Evolutionary conservation across 371 early-diverging fungal genomes (phyloP).

Genomic region (Mortierella sp.): DNA sequence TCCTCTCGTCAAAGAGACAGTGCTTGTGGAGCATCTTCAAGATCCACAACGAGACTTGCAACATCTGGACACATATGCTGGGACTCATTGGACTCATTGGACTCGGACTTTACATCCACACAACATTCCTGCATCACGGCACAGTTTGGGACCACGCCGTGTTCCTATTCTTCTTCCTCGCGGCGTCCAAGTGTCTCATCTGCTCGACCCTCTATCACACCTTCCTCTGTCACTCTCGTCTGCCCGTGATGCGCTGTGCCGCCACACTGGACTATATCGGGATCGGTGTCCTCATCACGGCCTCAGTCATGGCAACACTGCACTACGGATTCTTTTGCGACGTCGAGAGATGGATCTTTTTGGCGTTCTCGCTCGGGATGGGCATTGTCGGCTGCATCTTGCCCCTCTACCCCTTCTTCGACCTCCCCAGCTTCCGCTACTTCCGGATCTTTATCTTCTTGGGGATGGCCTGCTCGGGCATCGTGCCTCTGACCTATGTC

Average conservation of each 20-base stretch:
- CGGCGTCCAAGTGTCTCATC: slow-evolving; percentile 76
- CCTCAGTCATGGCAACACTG: slow-evolving; percentile 69
- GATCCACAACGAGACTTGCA: slow-evolving; percentile 81
- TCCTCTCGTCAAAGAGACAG: slow-evolving; percentile 64
- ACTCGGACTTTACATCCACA: slow-evolving; percentile 68
- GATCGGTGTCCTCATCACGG: slow-evolving; percentile 77
- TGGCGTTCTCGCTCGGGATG: slow-evolving; percentile 69
- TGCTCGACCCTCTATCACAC: slow-evolving; percentile 81
- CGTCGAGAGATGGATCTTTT: slow-evolving; percentile 62
- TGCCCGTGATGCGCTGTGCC: slow-evolving; percentile 69
- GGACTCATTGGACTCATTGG: slow-evolving; percentile 71
- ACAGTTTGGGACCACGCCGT: slow-evolving; percentile 65
- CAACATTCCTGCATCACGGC: slow-evolving; percentile 67
- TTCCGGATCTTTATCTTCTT: slow-evolving; percentile 74
- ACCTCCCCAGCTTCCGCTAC: slow-evolving; percentile 60
- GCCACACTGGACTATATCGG: slow-evolving; percentile 81
- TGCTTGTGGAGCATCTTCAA: slow-evolving; percentile 74
- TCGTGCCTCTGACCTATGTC: slow-evolving; percentile 71
- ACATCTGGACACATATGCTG: slow-evolving; percentile 80
- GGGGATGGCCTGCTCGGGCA: slow-evolving; percentile 72
- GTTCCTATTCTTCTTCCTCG: slow-evolving; percentile 71
- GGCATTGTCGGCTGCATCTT: slow-evolving; percentile 70
- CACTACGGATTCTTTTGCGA: slow-evolving; percentile 79
- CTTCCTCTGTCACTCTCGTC: slow-evolving; percentile 73
- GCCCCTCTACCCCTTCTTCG: slow-evolving; percentile 73